phyloP scores from a whole-genome alignment of 75 land plant genomes.

The Picea sitchensis region DNA sequence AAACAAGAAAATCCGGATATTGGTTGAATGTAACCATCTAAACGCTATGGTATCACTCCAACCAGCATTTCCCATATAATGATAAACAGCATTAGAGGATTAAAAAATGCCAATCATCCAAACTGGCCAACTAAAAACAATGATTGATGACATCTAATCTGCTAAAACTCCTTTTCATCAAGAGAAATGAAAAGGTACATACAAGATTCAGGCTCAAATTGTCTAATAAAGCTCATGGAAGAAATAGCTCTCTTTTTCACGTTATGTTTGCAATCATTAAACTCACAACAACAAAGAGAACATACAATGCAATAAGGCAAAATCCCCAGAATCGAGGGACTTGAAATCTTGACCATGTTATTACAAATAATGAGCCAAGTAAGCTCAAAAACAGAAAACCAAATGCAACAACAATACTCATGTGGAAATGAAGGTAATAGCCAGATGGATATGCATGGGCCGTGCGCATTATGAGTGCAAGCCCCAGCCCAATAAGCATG shows the following conservation, averaged over 20 bases:
- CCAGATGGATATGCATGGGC: constrained; percentile 58
- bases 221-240: neutral
- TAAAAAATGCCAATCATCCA: neutral
- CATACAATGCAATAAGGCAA: constrained; percentile 75
- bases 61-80: neutral
- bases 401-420: constrained; percentile 84
- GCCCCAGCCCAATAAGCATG: constrained; percentile 90
- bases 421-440: constrained; percentile 64
- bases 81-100: neutral
- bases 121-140: neutral
- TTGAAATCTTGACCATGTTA: constrained; percentile 66
- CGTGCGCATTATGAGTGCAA: constrained; percentile 72
- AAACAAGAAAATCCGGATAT: neutral
- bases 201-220: neutral
- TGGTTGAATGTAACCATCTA: neutral
- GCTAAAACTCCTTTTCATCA: too few species aligned
- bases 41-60: neutral
- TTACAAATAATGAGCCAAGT: constrained; percentile 78
- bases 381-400: constrained; percentile 76
- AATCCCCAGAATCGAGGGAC: constrained; percentile 90
- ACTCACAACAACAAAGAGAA: constrained; percentile 62
- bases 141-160: too few species aligned
- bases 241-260: neutral
- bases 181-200: neutral
- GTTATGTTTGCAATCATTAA: constrained; percentile 38